Base-by-base conservation (phyloP, 192 early-diverging fungal species). In the Coemansia sp. region DNA sequence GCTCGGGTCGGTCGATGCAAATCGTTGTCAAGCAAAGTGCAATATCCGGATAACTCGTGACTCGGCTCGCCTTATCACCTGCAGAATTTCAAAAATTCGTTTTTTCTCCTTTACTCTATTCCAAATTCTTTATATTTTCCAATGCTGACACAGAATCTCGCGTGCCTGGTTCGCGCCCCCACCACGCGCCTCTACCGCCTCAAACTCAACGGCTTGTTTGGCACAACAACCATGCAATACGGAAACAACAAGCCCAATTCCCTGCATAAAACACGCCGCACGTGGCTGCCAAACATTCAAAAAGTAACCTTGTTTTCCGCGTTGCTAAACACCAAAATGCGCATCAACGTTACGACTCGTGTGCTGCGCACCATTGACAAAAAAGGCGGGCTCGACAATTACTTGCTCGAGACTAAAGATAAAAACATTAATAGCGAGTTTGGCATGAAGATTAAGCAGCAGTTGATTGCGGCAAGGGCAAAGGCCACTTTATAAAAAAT, bases 321-420 rank as follows among this genome's bases (percentile, higher is more conserved):
- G 38, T 66, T 86, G 8, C 75, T 92, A 6, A 72, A 86, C 50
- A 50, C 75, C 29, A 84, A 77, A 60, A 63, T 89, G 35, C 60
- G 68, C 17, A 72, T 93, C 47, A 83, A 86, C 29, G 82, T 90
- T 52, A 91, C 92, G 15, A 84, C 89, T 3, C 69, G 85, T 3
- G 87, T 89, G 4, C 71, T 92, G 11, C 86, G 90, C 25, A 89
- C 89, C 0, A 90, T 93, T 29, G 90, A 93, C 64, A 89, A 91
- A 73, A 91, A 92, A 79, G 92, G 92, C 22, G 92, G 92, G 3
- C 67, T 93, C 12, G 92, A 93, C 66, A 82, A 76, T 53, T 93
- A 92, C 64, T 63, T 93, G 39, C 73, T 92, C 27, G 72, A 82
- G 38, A 91, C 89, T 14, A 85, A 79, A 38, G 85, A 89, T 48